Evolutionary conservation across 179 eudicot genomes (phyloP).

Genomic region (Spinacia oleracea): DNA sequence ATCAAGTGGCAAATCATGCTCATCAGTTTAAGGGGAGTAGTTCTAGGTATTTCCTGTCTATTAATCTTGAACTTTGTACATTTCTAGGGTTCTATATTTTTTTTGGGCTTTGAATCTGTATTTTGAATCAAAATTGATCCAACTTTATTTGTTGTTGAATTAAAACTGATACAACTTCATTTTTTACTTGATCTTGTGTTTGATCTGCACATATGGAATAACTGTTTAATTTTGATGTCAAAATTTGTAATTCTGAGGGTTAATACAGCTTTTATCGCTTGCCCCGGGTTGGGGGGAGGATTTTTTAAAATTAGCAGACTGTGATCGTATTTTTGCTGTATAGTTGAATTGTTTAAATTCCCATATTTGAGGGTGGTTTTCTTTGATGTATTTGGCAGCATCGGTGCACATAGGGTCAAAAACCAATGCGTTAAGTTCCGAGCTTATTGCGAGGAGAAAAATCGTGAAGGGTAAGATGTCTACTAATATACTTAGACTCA

Average conservation of each 20-base stretch:
- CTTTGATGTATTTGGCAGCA: slow-evolving; percentile 31
- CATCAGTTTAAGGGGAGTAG: slow-evolving; percentile 76
- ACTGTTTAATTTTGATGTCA: not conserved
- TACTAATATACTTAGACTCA: not conserved
- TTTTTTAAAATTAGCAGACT: not conserved
- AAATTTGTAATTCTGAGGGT: too few species aligned
- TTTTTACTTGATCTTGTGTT: too few species aligned
- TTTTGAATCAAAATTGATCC: not conserved
- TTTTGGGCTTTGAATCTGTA: not conserved
- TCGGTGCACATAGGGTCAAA: slow-evolving; percentile 54
- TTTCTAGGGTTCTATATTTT: not conserved
- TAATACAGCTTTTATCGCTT: too few species aligned
- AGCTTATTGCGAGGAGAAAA: slow-evolving; percentile 42
- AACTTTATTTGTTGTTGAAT: not conserved
- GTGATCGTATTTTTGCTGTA: slow-evolving; percentile 38
- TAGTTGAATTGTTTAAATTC: not conserved
- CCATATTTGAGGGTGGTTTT: not conserved
- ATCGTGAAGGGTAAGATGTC: slow-evolving; percentile 48
- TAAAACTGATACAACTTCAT: not conserved
- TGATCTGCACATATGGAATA: not conserved
- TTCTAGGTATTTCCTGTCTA: slow-evolving; percentile 50
- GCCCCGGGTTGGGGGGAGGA: not conserved
- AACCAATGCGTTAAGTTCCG: slow-evolving; percentile 46
- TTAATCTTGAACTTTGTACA: not conserved
- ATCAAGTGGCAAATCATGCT: slow-evolving; percentile 55